Evolutionary conservation across 1,284 basidiomycete genomes (phyloP), one percentile per base, ranked within the genome.

Genomic region (Spongispora temasekensis): DNA sequence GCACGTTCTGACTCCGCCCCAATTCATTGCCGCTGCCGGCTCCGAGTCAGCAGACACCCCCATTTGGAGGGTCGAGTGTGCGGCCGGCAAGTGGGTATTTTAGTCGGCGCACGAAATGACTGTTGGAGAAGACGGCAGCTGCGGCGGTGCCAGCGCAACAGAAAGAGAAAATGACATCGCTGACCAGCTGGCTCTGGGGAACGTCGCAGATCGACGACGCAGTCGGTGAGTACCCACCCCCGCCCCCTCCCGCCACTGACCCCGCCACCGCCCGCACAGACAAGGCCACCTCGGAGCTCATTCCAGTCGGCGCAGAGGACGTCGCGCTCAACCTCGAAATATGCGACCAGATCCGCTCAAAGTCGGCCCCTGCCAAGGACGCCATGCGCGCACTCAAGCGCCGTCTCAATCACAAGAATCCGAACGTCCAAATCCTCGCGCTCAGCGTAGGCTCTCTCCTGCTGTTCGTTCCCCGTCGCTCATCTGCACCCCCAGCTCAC

Each of bases 271-370:
- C 32, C 35, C 32, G 35, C 51, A 13, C 27, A 94, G 94, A 95
- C 78, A 95, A 93, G 78, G 93, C 93, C 46, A 97, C 95, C 25
- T 95, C 94, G 15, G 93, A 96, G 75, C 81, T 95, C 32, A 78
- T 95, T 55, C 93, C 94, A 44, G 80, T 84, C 56, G 91, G 90
- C 52, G 76, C 85, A 57, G 94, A 97, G 75, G 95, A 98, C 75
- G 96, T 98, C 50, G 93, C 94, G 3, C 83, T 95, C 65, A 95
- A 94, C 70, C 89, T 99, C 64, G 95, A 98, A 73, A 94, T 98
- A 80, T 95, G 94, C 66, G 97, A 99, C 78, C 90, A 97, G 77
- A 95, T 99, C 72, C 87, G 95, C 59, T 94, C 95, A 19, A 97
- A 97, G 79, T 88, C 91, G 46, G 91, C 93, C 0, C 85, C 85